A percentile compares a stretch with the other conserved stretches of the same genome.
phyloP scores from a whole-genome alignment of 441 rosid species.

The Adansonia grandidieri region DNA sequence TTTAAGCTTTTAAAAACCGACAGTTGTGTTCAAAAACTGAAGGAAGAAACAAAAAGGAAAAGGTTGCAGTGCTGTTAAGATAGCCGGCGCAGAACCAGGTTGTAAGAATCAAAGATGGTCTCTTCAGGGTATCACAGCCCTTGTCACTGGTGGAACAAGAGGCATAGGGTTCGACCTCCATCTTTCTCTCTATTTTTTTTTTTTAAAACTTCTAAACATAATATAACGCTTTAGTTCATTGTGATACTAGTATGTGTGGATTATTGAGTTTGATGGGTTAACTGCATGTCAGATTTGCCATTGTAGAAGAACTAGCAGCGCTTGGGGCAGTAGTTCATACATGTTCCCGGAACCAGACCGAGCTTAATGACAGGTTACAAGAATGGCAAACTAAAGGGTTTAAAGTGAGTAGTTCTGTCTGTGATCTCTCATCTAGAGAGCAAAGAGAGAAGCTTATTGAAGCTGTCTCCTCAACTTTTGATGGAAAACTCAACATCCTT shows the following conservation, averaged over 20 bases:
- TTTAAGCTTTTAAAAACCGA: background rate
- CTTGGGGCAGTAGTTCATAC: slow-evolving; percentile 40
- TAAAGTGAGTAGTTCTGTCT: slow-evolving; percentile 38
- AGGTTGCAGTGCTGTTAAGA: slow-evolving; percentile 13
- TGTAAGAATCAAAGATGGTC: slow-evolving; percentile 52
- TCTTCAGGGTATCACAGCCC: slow-evolving; percentile 42
- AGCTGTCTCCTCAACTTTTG: slow-evolving; percentile 40
- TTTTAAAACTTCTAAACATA: background rate
- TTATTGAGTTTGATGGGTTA: background rate
- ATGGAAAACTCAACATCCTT: slow-evolving; percentile 46
- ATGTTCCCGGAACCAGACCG: slow-evolving; percentile 41
- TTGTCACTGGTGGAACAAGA: slow-evolving; percentile 49
- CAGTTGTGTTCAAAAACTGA: background rate
- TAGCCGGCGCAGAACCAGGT: slow-evolving; percentile 37
- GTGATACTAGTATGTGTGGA: background rate
- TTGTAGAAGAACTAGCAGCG: slow-evolving; percentile 44
- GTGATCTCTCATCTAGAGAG: slow-evolving; percentile 33
- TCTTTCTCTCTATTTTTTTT: background rate
- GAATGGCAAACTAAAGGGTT: slow-evolving; percentile 43
- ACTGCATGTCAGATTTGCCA: slow-evolving; percentile 30
- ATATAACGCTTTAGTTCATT: background rate
- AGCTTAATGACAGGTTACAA: slow-evolving; percentile 30
- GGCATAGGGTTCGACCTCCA: slow-evolving; percentile 42
- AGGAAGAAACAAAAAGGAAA: background rate
- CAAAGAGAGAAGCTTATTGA: slow-evolving; percentile 38